Evolutionary conservation across 768 basidiomycete genomes (phyloP), one percentile per base, ranked within the genome.

Genomic region (Boletus edulis): DNA sequence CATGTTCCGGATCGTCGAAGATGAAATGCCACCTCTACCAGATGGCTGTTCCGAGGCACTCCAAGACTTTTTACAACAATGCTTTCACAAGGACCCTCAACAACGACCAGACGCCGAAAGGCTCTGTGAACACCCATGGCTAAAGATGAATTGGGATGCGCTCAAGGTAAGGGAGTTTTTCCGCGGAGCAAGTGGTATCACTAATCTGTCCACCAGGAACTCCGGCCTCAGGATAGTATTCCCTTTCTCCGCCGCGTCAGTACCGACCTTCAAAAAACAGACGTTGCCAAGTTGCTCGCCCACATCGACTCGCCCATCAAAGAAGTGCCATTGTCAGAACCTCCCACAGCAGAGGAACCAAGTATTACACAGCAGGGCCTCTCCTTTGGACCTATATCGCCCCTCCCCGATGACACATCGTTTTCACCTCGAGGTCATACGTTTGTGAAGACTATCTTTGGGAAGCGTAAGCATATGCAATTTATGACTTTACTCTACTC

Each of bases 1-100:
- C 49, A 95, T 99, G 90, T 99, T 94, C 76, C 88, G 88, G 27
- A 98, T 99, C 66, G 96, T 99, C 27, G 95, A 97, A 64, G 94
- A 97, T 63, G 82, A 83, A 9, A 85, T 82, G 76, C 95, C 96
- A 29, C 92, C 92, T 3, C 71, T 97, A 41, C 96, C 96, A 0
- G 84, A 86, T 15, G 83, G 78, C 12, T 87, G 86, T 61, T 94
- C 94, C 4, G 78, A 80, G n/a, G 77, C 84, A 20, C 78, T 98
- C 15, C 72, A 78, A 52, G 85, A 92, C 67, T 98, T 98, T 71
- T 73, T 99, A 18, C 78, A 70, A n/a, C 78, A 81, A 60, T 99
- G 96, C 70, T 97, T 99, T 74, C 73, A 88, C 67, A 98, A 98
- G 72, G 85, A 96, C 60, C 93, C 96, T 15, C 65, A 71, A 20